Base-by-base conservation (phyloP, 768 basidiomycete species). In the Amanita rimosa region DNA sequence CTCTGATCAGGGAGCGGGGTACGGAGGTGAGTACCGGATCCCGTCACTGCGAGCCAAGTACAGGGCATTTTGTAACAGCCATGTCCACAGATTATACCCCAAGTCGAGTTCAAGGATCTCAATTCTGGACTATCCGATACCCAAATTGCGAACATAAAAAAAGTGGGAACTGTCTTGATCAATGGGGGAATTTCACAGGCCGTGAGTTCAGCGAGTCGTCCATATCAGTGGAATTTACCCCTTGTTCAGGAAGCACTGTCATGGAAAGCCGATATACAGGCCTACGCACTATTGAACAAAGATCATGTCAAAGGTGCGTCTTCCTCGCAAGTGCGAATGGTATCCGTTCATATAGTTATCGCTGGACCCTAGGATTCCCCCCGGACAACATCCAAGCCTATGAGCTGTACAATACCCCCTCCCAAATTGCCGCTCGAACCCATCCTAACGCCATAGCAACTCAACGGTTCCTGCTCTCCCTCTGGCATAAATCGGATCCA, bases 371-470 rank as follows among this genome's bases (percentile, higher is more conserved):
- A 84, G 84, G 85, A 5, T 83, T 78, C 54, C 86, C 86, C 0
- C 64, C 69, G 3, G 70, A 78, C 33, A 72, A 85, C 53, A 77
- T 83, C 43, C 83, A 87, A 61, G 83, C 77, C 6, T 88, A 73
- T 58, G 85, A 88, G 56, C 58, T 88, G 11, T 88, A 88, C 67
- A 83, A 85, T 62, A 74, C 79, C 3, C 68, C 66, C 37, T 57
- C 74, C 11, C 85, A 88, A 60, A 71, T 79, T 1, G 59, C 60
- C n/a, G 87, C 83, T 1, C 79, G 86, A 31, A 76, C 82, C 0
- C 84, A 89, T 54, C 75, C 76, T 0, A 66, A 68, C 2, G 51
- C 82, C 1, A 64, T 88, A 14, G 58, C 65, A 6, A 77, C 81
- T 1, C 85, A 88, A 51, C 64, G 62, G 29, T 68, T 68, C 9